Evolutionary conservation across 2,329 filamentous ascomycete species (phyloP), one percentile per base, ranked within the genome.

Genomic region (Venturia oleaginea): DNA sequence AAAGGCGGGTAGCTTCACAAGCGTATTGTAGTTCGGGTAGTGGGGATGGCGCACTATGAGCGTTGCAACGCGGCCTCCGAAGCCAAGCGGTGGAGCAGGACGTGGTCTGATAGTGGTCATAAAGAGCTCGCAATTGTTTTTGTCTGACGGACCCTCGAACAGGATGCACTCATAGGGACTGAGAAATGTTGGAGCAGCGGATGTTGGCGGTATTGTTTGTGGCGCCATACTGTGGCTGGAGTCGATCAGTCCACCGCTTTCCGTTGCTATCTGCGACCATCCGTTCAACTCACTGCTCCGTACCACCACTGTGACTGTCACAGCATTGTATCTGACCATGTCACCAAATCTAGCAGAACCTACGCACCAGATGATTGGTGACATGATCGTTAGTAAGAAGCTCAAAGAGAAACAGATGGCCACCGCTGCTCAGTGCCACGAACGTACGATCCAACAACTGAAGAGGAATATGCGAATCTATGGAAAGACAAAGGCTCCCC

Each of bases 311-410:
- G 38, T 40, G 48, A 54, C 48, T 10, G 48, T 54, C 19, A 54
- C 10, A 8, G 48, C 19, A n/a, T 54, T n/a, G 48, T 30, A 54
- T 54, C 19, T n/a, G 32, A 55, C 55, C 30, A 67, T 67, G 65
- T 65, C 66, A 2, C 66, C 65, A 19, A 61, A 67, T 59, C 65
- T 67, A 22, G 66, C 66, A 61, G 61, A 34, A 34, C 66, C 64
- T 55, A 64, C 66, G 67, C 62, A 67, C 38, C 30, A 64, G 17
- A 43, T 65, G 6, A 65, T 67, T 32, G 63, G 62, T 30, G 64
- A 68, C 40, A 69, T 72, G 68, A 69, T 72, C 54, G 59, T 65
- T 40, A 67, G 68, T 66, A 66, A 65, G 66, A 64, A 64, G 51
- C 67, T 69, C 32, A 69, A 61, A 22, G 57, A 63, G 43, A 65